A percentile compares a stretch with the other conserved stretches of the same genome.
Evolutionary conservation across 345 rosid species (phyloP).

Genomic region (Salix koriyanagi): DNA sequence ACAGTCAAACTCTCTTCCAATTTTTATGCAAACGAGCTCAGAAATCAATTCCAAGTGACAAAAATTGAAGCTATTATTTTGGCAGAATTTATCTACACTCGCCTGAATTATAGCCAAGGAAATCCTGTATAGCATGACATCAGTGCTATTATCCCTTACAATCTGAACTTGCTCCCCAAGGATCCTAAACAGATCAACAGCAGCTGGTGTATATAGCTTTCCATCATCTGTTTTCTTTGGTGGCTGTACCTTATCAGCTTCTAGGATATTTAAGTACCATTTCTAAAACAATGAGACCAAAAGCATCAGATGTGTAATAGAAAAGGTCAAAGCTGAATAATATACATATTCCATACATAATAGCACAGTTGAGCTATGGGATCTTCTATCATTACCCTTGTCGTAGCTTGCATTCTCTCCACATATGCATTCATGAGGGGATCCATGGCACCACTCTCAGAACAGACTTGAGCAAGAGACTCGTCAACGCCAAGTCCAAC

Average conservation of each 20-base stretch:
- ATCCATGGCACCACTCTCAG: slow-evolving; percentile 99
- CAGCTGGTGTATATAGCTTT: slow-evolving; percentile 97
- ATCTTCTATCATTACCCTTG: slow-evolving; percentile 48
- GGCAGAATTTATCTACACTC: slow-evolving; percentile 10
- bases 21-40: background rate
- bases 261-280: slow-evolving; percentile 96
- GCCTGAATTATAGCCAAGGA: slow-evolving; percentile 93
- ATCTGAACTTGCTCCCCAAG: slow-evolving; percentile 99
- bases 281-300: slow-evolving; percentile 46
- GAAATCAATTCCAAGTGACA: background rate
- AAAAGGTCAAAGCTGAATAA: background rate
- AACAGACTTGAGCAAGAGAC: slow-evolving; percentile 97
- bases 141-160: slow-evolving; percentile 96
- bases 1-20: background rate
- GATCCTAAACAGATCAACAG: slow-evolving; percentile 97
- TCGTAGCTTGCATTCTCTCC: slow-evolving; percentile 99
- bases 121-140: slow-evolving; percentile 93
- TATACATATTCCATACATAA: background rate
- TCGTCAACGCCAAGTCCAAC: slow-evolving; percentile 99
- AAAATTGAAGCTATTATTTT: background rate
- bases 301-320: slow-evolving; percentile 3
- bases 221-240: slow-evolving; percentile 99
- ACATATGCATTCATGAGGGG: slow-evolving; percentile 98
- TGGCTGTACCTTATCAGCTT: slow-evolving; percentile 93
- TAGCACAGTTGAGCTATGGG: background rate